Evolutionary conservation across 805 yeast species (phyloP).

Genomic region (Cyberlindnera euphorbiiphila): DNA sequence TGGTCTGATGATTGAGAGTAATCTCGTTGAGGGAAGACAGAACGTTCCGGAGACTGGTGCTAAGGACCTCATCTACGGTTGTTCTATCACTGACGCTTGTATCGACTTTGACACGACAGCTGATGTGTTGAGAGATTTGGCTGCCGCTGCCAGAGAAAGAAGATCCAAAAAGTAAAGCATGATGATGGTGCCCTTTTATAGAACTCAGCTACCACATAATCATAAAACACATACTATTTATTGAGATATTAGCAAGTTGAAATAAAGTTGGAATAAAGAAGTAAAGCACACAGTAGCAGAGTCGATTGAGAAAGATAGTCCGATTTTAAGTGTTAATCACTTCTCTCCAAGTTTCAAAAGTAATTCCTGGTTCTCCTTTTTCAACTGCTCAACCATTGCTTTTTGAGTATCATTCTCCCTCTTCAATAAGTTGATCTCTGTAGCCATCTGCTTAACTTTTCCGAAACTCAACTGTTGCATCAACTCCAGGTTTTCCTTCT

Average conservation of each 20-base stretch:
- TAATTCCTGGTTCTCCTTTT: slow-evolving; percentile 6
- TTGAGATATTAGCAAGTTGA: no score
- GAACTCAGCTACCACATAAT: no score
- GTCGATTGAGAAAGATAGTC: no score
- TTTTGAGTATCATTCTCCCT: slow-evolving; percentile 36
- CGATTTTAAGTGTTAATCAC: no score
- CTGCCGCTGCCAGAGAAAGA: slow-evolving; percentile 78
- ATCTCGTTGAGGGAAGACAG: slow-evolving; percentile 90
- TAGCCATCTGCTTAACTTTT: slow-evolving; percentile 65
- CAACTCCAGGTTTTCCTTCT: slow-evolving; percentile 67
- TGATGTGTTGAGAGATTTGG: slow-evolving; percentile 60
- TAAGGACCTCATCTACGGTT: slow-evolving; percentile 78
- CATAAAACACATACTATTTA: no score
- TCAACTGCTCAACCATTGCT: slow-evolving; percentile 6
- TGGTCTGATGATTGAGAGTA: slow-evolving; percentile 96
- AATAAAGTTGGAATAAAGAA: neutral
- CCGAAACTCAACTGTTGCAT: slow-evolving; percentile 71
- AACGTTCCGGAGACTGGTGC: slow-evolving; percentile 77
- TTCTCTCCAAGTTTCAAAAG: slow-evolving; percentile 1
- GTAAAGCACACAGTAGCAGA: neutral
- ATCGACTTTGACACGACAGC: slow-evolving; percentile 87
- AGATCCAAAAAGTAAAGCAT: slow-evolving; percentile 35
- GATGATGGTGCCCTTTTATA: neutral
- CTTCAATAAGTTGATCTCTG: slow-evolving; percentile 61
- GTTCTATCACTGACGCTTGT: slow-evolving; percentile 97